Conservation (phyloP, 371 early-diverging fungal genomes). For the Mucor sp. region DNA sequence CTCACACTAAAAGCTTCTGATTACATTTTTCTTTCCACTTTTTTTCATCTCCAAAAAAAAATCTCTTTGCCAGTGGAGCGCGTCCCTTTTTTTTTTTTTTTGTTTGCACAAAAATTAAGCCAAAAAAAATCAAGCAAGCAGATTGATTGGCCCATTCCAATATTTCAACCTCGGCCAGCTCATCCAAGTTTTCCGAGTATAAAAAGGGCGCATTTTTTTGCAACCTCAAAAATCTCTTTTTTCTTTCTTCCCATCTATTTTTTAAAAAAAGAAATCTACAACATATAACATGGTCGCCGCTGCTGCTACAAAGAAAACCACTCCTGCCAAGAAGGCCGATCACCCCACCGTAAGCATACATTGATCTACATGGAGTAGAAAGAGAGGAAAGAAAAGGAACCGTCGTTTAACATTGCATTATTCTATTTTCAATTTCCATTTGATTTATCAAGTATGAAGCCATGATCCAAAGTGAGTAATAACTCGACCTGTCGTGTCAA, state of each 20-base stretch:
- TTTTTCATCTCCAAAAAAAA: not conserved
- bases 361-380: not conserved
- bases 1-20: not conserved
- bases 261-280: constrained; percentile 3
- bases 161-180: constrained; percentile 3
- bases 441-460: constrained; percentile 44
- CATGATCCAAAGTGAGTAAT: constrained; percentile 49
- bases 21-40: not conserved
- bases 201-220: constrained; percentile 11
- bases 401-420: not conserved
- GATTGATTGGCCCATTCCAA: constrained; percentile 14
- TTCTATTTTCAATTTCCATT: not conserved
- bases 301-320: constrained; percentile 29
- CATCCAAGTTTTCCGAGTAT: constrained; percentile 6
- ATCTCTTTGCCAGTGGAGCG: not conserved
- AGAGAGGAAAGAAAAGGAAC: not conserved
- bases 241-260: constrained; percentile 7
- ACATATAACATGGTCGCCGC: constrained; percentile 17
- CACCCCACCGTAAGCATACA: constrained; percentile 49
- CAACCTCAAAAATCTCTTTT: not conserved
- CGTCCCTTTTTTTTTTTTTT: constrained; percentile 9
- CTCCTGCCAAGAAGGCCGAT: constrained; percentile 49
- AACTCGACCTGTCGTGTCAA: not conserved
- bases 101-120: not conserved
- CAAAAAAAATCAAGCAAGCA: constrained; percentile 21